A percentile compares a stretch with the other conserved stretches of the same genome.
phyloP scores from a whole-genome alignment of 177 flowering plant species.

The Vitis hybrid region DNA sequence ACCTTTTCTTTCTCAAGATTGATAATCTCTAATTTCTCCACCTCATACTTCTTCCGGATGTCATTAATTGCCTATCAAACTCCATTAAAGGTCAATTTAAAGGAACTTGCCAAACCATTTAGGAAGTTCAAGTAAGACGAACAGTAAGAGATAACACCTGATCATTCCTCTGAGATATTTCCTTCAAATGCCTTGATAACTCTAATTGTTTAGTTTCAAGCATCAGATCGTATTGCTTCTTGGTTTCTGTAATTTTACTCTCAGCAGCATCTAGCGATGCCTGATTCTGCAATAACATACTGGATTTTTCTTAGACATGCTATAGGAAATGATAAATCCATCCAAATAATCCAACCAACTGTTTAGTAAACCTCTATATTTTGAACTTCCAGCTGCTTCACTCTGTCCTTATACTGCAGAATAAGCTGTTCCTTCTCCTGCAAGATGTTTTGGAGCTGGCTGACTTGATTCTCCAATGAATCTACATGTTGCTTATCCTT shows the following conservation, averaged over 20 bases:
- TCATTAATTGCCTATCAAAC: slow-evolving; percentile 86
- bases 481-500: slow-evolving; percentile 42
- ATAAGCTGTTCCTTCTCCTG: slow-evolving; percentile 68
- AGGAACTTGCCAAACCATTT: not conserved
- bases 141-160: slow-evolving; percentile 48
- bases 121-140: not conserved
- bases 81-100: slow-evolving; percentile 15
- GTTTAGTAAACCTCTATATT: slow-evolving; percentile 54
- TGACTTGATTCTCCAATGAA: slow-evolving; percentile 55
- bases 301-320: not conserved
- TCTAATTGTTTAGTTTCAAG: slow-evolving; percentile 86
- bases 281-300: slow-evolving; percentile 51
- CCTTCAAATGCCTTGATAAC: slow-evolving; percentile 88
- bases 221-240: slow-evolving; percentile 76
- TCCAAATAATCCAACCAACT: slow-evolving; percentile 3
- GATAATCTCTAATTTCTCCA: slow-evolving; percentile 81
- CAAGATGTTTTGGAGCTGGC: slow-evolving; percentile 39
- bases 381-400: slow-evolving; percentile 64
- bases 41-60: slow-evolving; percentile 83
- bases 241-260: slow-evolving; percentile 68
- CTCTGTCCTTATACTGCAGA: slow-evolving; percentile 43
- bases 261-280: slow-evolving; percentile 56
- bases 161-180: slow-evolving; percentile 93
- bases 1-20: slow-evolving; percentile 91
- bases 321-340: not conserved